These are phyloP conservation scores for Cadophora luteo-olivacea DNA, from an alignment of 2,329 filamentous ascomycete species.

Conservation along the genomic window DNA sequence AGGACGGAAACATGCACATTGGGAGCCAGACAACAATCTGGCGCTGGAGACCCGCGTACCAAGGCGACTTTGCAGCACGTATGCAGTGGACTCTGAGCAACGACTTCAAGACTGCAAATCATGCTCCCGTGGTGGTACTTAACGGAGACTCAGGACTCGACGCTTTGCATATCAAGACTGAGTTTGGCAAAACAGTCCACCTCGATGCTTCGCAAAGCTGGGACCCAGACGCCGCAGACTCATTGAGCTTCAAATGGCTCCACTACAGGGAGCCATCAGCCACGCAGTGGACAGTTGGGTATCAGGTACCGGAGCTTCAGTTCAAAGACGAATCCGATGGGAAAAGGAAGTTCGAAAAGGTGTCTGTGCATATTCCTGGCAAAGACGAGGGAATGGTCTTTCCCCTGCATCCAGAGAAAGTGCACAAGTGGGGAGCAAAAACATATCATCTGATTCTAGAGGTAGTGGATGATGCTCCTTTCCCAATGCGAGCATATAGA, in stretches of 20 bases:
- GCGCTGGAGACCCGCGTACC: constrained; percentile 59
- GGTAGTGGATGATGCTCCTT: constrained; percentile 52
- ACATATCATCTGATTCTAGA: constrained; percentile 57
- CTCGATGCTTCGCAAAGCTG: background rate
- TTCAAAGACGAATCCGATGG: constrained; percentile 39
- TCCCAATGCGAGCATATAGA: constrained; percentile 54
- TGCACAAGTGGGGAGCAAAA: constrained; percentile 44
- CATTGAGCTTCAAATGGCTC: constrained; percentile 55
- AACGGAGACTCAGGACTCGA: constrained; percentile 48
- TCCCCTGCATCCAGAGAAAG: constrained; percentile 37
- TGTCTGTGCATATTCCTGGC: constrained; percentile 48
- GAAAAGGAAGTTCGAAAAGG: constrained; percentile 37
- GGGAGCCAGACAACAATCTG: constrained; percentile 57
- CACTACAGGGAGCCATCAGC: constrained; percentile 52
- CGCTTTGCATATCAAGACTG: background rate
- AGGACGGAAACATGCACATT: constrained; percentile 43
- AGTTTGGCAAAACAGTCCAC: background rate
- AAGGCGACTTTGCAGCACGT: constrained; percentile 56
- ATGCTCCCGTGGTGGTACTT: constrained; percentile 53
- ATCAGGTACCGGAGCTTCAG: constrained; percentile 49
- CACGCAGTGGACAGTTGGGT: constrained; percentile 51
- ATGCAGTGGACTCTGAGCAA: constrained; percentile 54
- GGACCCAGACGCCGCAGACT: background rate
- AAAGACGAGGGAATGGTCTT: constrained; percentile 51
- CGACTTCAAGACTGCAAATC: constrained; percentile 48